Conservation (phyloP, 2,329 filamentous ascomycete species). For the Hymenoscyphus fraxineus region DNA sequence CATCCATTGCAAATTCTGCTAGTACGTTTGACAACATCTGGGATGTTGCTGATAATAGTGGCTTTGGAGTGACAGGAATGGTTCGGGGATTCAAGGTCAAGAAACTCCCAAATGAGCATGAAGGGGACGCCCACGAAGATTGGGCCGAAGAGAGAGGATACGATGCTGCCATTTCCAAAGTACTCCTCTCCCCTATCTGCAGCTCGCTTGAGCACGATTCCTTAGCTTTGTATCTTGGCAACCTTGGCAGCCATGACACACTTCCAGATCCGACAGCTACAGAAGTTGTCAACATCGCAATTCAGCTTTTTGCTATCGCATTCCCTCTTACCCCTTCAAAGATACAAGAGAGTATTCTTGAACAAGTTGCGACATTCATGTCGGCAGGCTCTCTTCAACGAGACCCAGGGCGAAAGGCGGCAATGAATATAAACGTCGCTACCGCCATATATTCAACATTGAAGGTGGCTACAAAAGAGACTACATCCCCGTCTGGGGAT, state of each 20-base stretch:
- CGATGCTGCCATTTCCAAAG: slow-evolving; percentile 60
- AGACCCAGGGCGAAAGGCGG: slow-evolving; percentile 82
- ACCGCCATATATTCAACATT: slow-evolving; percentile 75
- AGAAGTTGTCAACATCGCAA: slow-evolving; percentile 90
- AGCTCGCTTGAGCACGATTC: slow-evolving; percentile 87
- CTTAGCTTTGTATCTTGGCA: slow-evolving; percentile 67
- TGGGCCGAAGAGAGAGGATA: slow-evolving; percentile 53
- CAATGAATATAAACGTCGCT: slow-evolving; percentile 86
- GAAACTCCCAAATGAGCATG: slow-evolving; percentile 66
- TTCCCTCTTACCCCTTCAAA: slow-evolving; percentile 85
- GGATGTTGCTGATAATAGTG: slow-evolving; percentile 92
- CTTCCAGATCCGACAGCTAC: slow-evolving; percentile 80
- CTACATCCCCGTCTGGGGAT: slow-evolving; percentile 66
- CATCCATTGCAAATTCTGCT: slow-evolving; percentile 85
- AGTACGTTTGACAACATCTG: slow-evolving; percentile 90
- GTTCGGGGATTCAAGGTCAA: slow-evolving; percentile 72
- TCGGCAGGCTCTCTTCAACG: slow-evolving; percentile 75
- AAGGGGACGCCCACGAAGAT: slow-evolving; percentile 47
- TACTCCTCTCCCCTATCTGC: slow-evolving; percentile 69
- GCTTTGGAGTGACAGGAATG: slow-evolving; percentile 87
- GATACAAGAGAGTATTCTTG: slow-evolving; percentile 91
- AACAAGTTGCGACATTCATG: slow-evolving; percentile 89
- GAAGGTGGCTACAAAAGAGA: slow-evolving; percentile 81
- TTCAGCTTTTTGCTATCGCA: slow-evolving; percentile 86
- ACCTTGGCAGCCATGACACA: slow-evolving; percentile 40